These are phyloP conservation scores for Trichoderma polysporum DNA, from an alignment of 2,329 filamentous ascomycete species.

Conservation along the genomic window DNA sequence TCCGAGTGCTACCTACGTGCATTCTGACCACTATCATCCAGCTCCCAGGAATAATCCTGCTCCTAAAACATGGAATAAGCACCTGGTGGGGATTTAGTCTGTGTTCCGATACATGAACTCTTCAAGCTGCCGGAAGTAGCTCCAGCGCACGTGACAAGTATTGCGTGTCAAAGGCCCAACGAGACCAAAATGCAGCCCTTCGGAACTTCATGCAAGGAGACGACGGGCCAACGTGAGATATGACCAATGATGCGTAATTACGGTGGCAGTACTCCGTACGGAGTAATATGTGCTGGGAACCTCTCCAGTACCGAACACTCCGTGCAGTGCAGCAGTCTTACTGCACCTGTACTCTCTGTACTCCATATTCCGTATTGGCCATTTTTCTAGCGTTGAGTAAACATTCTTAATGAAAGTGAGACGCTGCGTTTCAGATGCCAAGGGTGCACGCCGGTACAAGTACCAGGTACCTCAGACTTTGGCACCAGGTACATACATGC, in stretches of 20 bases:
- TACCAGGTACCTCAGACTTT: background rate
- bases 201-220: conserved; percentile 11
- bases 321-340: background rate
- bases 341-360: background rate
- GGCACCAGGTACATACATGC: background rate
- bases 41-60: background rate
- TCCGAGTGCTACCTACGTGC: too few relatives aligned
- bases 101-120: background rate
- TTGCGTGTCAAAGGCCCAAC: background rate
- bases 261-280: too few relatives aligned
- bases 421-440: background rate
- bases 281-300: background rate
- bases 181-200: conserved; percentile 3
- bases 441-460: background rate
- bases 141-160: background rate
- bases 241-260: background rate
- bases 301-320: background rate
- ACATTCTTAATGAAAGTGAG: background rate
- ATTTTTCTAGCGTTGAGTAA: background rate
- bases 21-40: background rate
- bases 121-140: conserved; percentile 1
- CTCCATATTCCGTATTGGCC: background rate
- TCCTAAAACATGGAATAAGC: background rate
- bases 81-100: too few relatives aligned
- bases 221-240: background rate